phyloP scores from a whole-genome alignment of 306 rosid genomes.

The Betula pendula region DNA sequence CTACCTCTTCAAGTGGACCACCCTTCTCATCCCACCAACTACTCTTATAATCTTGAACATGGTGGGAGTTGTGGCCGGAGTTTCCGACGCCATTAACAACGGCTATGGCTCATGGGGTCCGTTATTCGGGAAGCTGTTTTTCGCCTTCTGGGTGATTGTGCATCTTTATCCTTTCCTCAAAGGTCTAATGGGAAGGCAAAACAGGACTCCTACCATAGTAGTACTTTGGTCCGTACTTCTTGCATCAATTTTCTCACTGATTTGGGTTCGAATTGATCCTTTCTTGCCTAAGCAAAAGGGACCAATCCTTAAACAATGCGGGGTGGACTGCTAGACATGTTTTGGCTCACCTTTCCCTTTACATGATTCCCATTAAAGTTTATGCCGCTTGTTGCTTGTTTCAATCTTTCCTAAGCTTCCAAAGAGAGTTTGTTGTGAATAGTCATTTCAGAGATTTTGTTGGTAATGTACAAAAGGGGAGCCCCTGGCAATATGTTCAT shows the following conservation, averaged over 20 bases:
- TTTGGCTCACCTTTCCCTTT: not conserved
- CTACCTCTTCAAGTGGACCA: slow-evolving; percentile 88
- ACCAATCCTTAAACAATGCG: slow-evolving; percentile 88
- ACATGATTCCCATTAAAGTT: slow-evolving; percentile 31
- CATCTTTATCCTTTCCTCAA: slow-evolving; percentile 96
- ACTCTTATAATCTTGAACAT: slow-evolving; percentile 78
- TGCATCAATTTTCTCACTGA: slow-evolving; percentile 78
- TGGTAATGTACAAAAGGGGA: not conserved
- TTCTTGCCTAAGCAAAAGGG: slow-evolving; percentile 88
- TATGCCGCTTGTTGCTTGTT: slow-evolving; percentile 7
- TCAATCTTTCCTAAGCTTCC: slow-evolving; percentile 1
- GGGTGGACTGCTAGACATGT: slow-evolving; percentile 66
- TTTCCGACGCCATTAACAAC: slow-evolving; percentile 86
- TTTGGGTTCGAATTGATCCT: slow-evolving; percentile 90
- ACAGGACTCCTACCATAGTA: slow-evolving; percentile 87
- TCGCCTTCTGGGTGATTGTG: slow-evolving; percentile 88
- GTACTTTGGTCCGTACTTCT: slow-evolving; percentile 83
- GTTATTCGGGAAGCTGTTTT: slow-evolving; percentile 82
- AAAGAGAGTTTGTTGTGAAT: slow-evolving; percentile 12
- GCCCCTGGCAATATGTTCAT: not conserved
- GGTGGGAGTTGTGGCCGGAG: slow-evolving; percentile 94
- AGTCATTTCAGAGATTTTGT: not conserved
- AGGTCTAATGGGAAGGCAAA: slow-evolving; percentile 90
- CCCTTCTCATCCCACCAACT: slow-evolving; percentile 90
- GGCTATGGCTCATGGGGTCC: slow-evolving; percentile 94